Percentiles rank a stretch among this genome's conserved stretches.
These are phyloP conservation scores for Taxawa tesnikishii DNA, from an alignment of 2,329 filamentous ascomycete species.

Conservation along the genomic window DNA sequence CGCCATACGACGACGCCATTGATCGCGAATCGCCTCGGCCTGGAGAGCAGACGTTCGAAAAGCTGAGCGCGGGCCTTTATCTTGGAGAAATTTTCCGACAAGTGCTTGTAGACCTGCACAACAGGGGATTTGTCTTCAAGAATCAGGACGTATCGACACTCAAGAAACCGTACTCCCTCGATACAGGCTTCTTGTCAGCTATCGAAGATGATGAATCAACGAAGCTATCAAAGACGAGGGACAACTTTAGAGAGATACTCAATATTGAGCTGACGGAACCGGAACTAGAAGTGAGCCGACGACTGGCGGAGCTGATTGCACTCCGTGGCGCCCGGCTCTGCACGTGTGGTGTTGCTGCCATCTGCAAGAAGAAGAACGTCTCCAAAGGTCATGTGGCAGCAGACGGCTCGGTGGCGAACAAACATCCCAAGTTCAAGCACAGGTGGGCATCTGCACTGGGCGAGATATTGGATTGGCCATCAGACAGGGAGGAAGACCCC, in stretches of 20 bases:
- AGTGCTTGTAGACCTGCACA: constrained; percentile 71
- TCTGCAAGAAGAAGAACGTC: constrained; percentile 21
- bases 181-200: constrained; percentile 78
- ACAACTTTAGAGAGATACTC: constrained; percentile 14
- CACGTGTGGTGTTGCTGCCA: constrained; percentile 25
- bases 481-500: constrained; percentile 16
- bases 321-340: constrained; percentile 23
- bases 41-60: constrained; percentile 91
- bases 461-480: constrained; percentile 24
- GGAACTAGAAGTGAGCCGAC: constrained; percentile 17
- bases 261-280: constrained; percentile 11
- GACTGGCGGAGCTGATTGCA: constrained; percentile 20
- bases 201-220: constrained; percentile 55
- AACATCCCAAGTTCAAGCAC: constrained; percentile 28
- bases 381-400: constrained; percentile 23
- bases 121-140: constrained; percentile 64
- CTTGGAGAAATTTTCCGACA: constrained; percentile 90
- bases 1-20: constrained; percentile 74
- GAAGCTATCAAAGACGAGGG: constrained; percentile 11
- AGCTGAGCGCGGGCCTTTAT: constrained; percentile 94
- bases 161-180: constrained; percentile 71
- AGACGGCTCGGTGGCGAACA: constrained; percentile 27
- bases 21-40: constrained; percentile 87
- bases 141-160: constrained; percentile 66
- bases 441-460: constrained; percentile 27